Evolutionary conservation across 225 moss, liverwort and hornwort genomes (phyloP).

Genomic region (Climacium dendroides): DNA sequence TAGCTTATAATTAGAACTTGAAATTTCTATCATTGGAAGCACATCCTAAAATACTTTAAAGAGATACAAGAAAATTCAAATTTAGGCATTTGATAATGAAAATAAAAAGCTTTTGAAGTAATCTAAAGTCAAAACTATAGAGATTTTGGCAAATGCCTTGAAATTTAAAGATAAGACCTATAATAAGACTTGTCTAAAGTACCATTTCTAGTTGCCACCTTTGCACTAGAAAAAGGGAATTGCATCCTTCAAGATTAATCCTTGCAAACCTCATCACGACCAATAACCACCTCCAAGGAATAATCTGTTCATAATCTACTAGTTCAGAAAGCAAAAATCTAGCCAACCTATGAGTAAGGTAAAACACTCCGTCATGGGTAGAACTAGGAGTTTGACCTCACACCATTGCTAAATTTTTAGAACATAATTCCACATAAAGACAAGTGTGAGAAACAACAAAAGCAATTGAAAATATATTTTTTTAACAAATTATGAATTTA

Average conservation of each 20-base stretch:
- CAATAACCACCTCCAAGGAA: too few relatives aligned
- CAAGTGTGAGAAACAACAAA: too few relatives aligned
- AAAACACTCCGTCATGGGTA: too few relatives aligned
- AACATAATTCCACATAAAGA: too few relatives aligned
- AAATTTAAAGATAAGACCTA: neutral
- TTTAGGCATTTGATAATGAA: neutral
- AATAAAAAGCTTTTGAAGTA: accelerated
- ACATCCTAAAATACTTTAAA: too few relatives aligned
- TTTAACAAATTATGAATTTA: too few relatives aligned
- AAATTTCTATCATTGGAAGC: too few relatives aligned
- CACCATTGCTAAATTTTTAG: too few relatives aligned
- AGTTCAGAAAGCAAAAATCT: neutral
- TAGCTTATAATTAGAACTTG: too few relatives aligned
- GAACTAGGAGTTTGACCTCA: too few relatives aligned
- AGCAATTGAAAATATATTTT: too few relatives aligned
- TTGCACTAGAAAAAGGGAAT: neutral
- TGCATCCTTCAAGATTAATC: neutral
- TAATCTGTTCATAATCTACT: accelerated
- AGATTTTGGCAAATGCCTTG: neutral
- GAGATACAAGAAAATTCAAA: too few relatives aligned
- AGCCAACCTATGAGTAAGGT: neutral
- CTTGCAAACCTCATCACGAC: accelerated
- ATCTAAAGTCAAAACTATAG: neutral
- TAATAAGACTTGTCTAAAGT: neutral
- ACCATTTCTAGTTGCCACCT: neutral